phyloP scores from a whole-genome alignment of 371 early-diverging fungal genomes.

The Gilbertella persicaria region DNA sequence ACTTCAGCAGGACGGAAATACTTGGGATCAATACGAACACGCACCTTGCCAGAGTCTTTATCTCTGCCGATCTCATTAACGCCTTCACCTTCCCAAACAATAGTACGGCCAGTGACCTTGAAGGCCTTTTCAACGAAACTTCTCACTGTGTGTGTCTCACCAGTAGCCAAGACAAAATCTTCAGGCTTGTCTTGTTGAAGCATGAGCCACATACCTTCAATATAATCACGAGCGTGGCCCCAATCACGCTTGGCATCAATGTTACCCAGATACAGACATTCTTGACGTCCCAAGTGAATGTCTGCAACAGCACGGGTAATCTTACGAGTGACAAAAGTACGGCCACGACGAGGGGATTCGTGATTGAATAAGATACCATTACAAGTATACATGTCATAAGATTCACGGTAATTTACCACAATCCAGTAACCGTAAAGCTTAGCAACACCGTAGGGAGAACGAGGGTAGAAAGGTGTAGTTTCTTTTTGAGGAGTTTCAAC shows the following conservation, averaged over 20 bases:
- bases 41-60: constrained; percentile 64
- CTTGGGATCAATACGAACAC: constrained; percentile 73
- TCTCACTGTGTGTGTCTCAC: constrained; percentile 82
- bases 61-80: constrained; percentile 75
- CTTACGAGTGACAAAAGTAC: constrained; percentile 86
- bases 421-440: constrained; percentile 88
- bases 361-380: constrained; percentile 89
- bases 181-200: constrained; percentile 79
- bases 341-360: constrained; percentile 84
- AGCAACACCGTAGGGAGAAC: constrained; percentile 86
- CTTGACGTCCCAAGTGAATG: constrained; percentile 71
- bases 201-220: constrained; percentile 91
- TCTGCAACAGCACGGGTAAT: constrained; percentile 82
- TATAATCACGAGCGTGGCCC: constrained; percentile 88
- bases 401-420: constrained; percentile 82
- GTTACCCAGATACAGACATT: constrained; percentile 80
- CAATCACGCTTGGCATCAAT: constrained; percentile 87
- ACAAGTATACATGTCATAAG: constrained; percentile 81
- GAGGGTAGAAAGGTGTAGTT: constrained; percentile 86
- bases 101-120: constrained; percentile 64
- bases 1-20: constrained; percentile 91
- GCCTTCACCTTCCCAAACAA: constrained; percentile 80
- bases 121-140: constrained; percentile 85
- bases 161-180: constrained; percentile 85
- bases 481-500: constrained; percentile 82